Evolutionary conservation across 2,329 filamentous ascomycete species (phyloP).

Genomic region (Aureobasidium musti): DNA sequence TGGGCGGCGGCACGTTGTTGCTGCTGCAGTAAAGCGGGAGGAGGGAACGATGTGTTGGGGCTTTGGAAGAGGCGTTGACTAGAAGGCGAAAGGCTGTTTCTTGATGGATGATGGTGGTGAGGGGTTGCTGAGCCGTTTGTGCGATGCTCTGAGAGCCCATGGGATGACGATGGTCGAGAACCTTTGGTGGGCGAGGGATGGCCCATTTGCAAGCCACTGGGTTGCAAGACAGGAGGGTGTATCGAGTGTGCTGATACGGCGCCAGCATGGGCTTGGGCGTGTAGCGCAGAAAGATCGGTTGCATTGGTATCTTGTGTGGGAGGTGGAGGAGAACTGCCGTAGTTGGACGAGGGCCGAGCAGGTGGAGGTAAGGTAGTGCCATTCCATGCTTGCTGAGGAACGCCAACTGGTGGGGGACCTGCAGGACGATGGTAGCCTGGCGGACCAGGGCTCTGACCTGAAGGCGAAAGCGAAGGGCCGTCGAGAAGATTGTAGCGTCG

Average conservation of each 20-base stretch:
- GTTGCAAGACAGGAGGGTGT: slow-evolving; percentile 30
- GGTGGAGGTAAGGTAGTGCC: slow-evolving; percentile 36
- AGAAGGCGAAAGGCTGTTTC: slow-evolving; percentile 27
- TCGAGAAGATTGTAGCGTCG: slow-evolving; percentile 31
- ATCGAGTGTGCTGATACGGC: slow-evolving; percentile 36
- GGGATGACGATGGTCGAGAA: slow-evolving; percentile 21
- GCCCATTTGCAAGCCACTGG: slow-evolving; percentile 32
- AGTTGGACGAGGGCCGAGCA: slow-evolving; percentile 32
- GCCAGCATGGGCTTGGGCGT: slow-evolving; percentile 40
- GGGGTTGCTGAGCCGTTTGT: slow-evolving; percentile 37
- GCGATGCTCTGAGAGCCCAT: slow-evolving; percentile 25
- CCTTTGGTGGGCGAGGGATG: slow-evolving; percentile 33
- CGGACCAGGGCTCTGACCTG: slow-evolving; percentile 48
- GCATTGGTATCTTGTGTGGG: slow-evolving; percentile 32
- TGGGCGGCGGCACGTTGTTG: slow-evolving; percentile 32
- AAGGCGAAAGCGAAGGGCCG: slow-evolving; percentile 48
- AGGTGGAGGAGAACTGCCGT: slow-evolving; percentile 33
- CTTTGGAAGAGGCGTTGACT: slow-evolving; percentile 34
- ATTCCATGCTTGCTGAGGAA: slow-evolving; percentile 39
- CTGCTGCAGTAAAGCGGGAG: slow-evolving; percentile 32
- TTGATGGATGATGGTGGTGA: slow-evolving; percentile 31
- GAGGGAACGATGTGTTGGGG: slow-evolving; percentile 38
- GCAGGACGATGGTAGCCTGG: slow-evolving; percentile 41
- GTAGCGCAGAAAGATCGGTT: slow-evolving; percentile 34
- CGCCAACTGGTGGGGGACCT: slow-evolving; percentile 29